Conservation (phyloP, 1,139 yeast species). For the Kurtzmaniella quercitrusa region DNA sequence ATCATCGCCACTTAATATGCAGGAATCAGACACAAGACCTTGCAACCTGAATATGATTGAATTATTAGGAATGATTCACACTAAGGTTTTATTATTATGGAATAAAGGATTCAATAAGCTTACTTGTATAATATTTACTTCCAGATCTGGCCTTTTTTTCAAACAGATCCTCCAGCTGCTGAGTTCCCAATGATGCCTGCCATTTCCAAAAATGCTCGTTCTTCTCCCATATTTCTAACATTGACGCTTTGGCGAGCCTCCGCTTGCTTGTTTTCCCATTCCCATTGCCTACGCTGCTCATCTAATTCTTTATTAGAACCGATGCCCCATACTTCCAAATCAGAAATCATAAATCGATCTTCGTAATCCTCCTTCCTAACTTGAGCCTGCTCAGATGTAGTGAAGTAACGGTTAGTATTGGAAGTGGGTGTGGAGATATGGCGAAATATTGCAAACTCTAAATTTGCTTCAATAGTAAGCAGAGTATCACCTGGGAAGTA, state of each 20-base stretch:
- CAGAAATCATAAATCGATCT: slow-evolving; percentile 66
- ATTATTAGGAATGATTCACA: no score
- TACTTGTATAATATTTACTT: no score
- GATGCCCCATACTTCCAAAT: slow-evolving; percentile 88
- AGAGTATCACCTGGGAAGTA: slow-evolving; percentile 68
- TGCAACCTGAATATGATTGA: no score
- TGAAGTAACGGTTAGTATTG: slow-evolving; percentile 24
- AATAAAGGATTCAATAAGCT: no score
- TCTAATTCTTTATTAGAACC: slow-evolving; percentile 74
- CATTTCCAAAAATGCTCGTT: slow-evolving; percentile 82
- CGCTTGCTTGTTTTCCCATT: slow-evolving; percentile 89
- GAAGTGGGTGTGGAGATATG: slow-evolving; percentile 42
- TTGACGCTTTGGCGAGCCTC: slow-evolving; percentile 71
- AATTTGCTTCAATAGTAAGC: slow-evolving; percentile 66
- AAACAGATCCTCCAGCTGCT: slow-evolving; percentile 55
- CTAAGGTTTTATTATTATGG: no score
- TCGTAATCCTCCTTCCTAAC: slow-evolving; percentile 47
- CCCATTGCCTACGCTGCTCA: slow-evolving; percentile 77
- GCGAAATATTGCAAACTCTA: slow-evolving; percentile 80
- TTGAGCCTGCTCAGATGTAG: slow-evolving; percentile 20
- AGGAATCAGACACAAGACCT: neutral
- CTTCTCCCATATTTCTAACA: slow-evolving; percentile 65
- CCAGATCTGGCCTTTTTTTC: no score
- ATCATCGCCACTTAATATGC: neutral
- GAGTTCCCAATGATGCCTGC: slow-evolving; percentile 82